These are phyloP conservation scores for Zalaria sp. DNA, from an alignment of 2,329 filamentous ascomycete genomes.

Conservation along the genomic window DNA sequence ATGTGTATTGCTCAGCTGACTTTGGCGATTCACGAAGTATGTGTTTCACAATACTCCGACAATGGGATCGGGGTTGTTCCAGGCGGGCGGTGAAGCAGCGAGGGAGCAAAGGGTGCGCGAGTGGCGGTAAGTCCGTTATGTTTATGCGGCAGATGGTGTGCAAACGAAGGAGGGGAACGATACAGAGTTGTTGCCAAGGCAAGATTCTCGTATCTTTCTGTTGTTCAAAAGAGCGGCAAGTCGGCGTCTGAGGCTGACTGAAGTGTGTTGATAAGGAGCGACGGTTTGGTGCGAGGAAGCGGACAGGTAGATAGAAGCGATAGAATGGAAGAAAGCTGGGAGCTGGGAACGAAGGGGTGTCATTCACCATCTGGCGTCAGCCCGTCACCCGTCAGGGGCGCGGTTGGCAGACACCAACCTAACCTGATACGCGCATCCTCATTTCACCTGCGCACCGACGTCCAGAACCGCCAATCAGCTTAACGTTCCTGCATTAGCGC, in stretches of 20 bases:
- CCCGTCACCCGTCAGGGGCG: too few species aligned
- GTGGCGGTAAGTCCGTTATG: too few species aligned
- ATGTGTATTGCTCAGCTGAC: too few species aligned
- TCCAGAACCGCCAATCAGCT: neutral
- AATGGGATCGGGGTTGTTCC: neutral
- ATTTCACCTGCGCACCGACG: neutral
- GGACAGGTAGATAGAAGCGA: neutral
- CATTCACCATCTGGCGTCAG: neutral
- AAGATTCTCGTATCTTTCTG: neutral
- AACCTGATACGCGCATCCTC: neutral
- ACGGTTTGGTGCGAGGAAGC: neutral
- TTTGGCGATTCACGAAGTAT: neutral
- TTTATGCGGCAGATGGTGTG: too few species aligned
- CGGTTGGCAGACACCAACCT: neutral
- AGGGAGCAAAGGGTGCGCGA: neutral
- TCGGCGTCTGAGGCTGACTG: neutral
- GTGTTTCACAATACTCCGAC: neutral
- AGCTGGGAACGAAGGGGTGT: neutral
- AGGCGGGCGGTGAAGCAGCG: neutral
- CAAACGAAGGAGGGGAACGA: neutral
- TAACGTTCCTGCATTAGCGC: neutral
- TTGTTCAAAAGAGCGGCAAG: too few species aligned
- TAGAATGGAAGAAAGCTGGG: neutral
- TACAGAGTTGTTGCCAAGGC: neutral
- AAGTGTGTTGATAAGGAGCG: neutral